Percentiles rank a stretch among this genome's conserved stretches.
These are phyloP conservation scores for Abortiporus biennis DNA, from an alignment of 1,284 basidiomycete species.

Conservation along the genomic window DNA sequence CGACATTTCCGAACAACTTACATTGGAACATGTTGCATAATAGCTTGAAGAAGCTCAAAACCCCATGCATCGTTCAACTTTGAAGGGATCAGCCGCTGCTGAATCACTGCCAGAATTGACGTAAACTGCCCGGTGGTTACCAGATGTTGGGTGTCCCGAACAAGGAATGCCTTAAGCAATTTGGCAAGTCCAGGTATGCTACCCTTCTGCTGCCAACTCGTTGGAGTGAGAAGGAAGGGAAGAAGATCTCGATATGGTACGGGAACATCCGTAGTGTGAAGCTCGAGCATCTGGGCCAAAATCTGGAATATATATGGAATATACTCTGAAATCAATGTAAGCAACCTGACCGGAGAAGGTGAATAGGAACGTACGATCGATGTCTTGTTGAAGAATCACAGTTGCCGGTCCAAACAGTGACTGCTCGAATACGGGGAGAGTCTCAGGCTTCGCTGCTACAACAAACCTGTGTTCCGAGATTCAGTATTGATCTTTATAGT, in stretches of 20 bases:
- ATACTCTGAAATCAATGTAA: slow-evolving; percentile 62
- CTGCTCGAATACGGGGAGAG: slow-evolving; percentile 75
- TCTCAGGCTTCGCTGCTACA: slow-evolving; percentile 61
- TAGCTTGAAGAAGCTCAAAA: slow-evolving; percentile 82
- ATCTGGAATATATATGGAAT: slow-evolving; percentile 98
- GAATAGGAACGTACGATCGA: slow-evolving; percentile 61
- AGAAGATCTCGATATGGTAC: slow-evolving; percentile 76
- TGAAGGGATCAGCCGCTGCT: slow-evolving; percentile 83
- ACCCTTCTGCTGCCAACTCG: slow-evolving; percentile 93
- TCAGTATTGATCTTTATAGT: no score
- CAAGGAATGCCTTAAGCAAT: slow-evolving; percentile 81
- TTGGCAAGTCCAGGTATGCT: slow-evolving; percentile 93
- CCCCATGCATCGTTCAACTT: slow-evolving; percentile 90
- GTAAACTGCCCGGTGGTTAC: slow-evolving; percentile 72
- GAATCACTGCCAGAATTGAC: slow-evolving; percentile 84
- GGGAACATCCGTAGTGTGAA: slow-evolving; percentile 68
- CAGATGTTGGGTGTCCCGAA: slow-evolving; percentile 66
- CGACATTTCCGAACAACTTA: slow-evolving; percentile 34
- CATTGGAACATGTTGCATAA: slow-evolving; percentile 72
- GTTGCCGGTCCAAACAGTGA: slow-evolving; percentile 88
- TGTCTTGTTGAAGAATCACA: slow-evolving; percentile 85
- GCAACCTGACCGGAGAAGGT: not conserved
- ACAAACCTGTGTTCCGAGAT: slow-evolving; percentile 68
- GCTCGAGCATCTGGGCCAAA: slow-evolving; percentile 91
- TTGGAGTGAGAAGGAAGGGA: slow-evolving; percentile 80